Base-by-base conservation (phyloP, 345 rosid species). In the Ailanthus altissimus region DNA sequence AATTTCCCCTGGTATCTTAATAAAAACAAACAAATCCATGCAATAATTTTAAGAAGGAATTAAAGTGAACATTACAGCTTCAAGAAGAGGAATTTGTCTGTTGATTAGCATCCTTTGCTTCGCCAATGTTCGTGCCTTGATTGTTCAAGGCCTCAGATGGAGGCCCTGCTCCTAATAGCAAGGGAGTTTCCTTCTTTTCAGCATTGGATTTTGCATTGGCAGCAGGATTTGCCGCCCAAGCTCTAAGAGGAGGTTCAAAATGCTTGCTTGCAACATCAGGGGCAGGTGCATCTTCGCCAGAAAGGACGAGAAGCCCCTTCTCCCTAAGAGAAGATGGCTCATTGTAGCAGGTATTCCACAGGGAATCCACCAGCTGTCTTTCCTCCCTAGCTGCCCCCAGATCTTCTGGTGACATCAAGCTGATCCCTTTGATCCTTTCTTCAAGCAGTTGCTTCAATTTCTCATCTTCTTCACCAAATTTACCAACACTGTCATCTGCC, bases 191-290 rank as follows among this genome's bases (percentile, higher is more conserved):
- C 21, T 89, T 84, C 85, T 84, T 84, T 75, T 90, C 83, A 4
- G 81, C 59, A 74, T 76, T 79, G 67, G 90, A 61, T 53, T 83
- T 81, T 32, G 79, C 57, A 40, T 82, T 72, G 53, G 75, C 79
- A 61, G 46, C 46, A 8, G 77, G 81, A 59, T 85, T 83, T 51
- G 90, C 86, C 43, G 92, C 89, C 91, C 85, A 89, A 38, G 96
- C 92, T 77, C 96, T 81, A 26, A 90, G 86, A 7, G 98, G 90
- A 75, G 96, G 97, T 77, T 91, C 98, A 75, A 93, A 95, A 80
- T 82, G 88, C 83, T 87, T 69, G 75, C 92, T 83, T 21, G 91
- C 90, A 53, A 92, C 94, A 85, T 95, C 97, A 62, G 91, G 96
- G 10, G 89, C 84, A 12, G 79, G 83, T 23, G 86, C 85, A 69